Evolutionary conservation across 768 basidiomycete species (phyloP).

Genomic region (Cystofilobasidium macerans): DNA sequence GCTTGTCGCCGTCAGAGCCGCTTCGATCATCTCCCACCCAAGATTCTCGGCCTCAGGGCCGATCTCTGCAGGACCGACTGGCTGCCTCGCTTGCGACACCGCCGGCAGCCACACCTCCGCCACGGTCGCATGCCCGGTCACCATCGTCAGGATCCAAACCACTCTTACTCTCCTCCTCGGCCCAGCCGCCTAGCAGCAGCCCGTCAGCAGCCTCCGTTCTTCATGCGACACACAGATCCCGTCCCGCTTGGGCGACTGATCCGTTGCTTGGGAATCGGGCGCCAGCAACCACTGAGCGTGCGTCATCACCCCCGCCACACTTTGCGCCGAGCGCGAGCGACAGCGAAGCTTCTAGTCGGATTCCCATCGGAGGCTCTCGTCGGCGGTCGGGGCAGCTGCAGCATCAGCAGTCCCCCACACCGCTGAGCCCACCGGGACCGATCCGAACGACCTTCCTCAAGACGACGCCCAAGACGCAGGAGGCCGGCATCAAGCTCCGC

Average conservation of each 20-base stretch:
- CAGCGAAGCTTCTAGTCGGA: neutral
- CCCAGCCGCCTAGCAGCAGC: conserved; percentile 5
- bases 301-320: neutral
- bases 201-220: neutral
- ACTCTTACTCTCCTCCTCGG: conserved; percentile 20
- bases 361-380: conserved; percentile 18
- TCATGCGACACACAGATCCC: neutral
- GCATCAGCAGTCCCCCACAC: neutral
- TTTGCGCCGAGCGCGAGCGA: neutral
- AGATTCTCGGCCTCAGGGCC: no score
- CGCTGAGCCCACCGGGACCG: neutral
- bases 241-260: conserved; percentile 3
- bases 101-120: neutral
- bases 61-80: conserved; percentile 18
- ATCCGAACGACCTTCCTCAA: conserved; percentile 23
- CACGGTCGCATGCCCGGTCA: neutral
- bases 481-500: conserved; percentile 18
- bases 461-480: conserved; percentile 20
- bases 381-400: neutral
- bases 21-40: neutral
- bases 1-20: no score
- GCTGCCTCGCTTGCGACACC: conserved; percentile 20
- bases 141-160: conserved; percentile 14
- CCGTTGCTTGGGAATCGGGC: conserved; percentile 4
- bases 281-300: neutral